Evolutionary conservation across 768 basidiomycete genomes (phyloP), one percentile per base, ranked within the genome.

Genomic region (Boletus bicolor): DNA sequence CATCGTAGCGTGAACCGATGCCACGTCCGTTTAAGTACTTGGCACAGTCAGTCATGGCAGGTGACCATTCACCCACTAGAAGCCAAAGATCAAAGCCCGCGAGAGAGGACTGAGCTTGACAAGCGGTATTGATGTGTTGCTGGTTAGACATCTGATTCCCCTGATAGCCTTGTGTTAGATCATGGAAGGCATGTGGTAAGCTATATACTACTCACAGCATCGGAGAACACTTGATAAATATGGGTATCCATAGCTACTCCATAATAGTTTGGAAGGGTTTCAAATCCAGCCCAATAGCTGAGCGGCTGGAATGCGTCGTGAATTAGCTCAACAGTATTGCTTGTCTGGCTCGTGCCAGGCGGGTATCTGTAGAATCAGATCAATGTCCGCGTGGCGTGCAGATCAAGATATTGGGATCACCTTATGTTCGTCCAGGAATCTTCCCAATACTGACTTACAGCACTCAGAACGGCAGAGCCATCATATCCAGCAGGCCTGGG

Each of bases 41-140:
- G 44, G 72, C 72, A 60, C 90, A 91, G 64, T 91, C 91, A 7
- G 82, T 92, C 49, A 79, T 73, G 2, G 87, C 88, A 3, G 89
- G 81, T 1, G 88, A 84, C 86, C 90, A 97, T 74, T 97, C 93
- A 41, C 93, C 93, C 26, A 93, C 91, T 43, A 93, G 77, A 15
- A 83, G 78, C 93, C 91, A 93, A 28, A 94, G 79, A 38, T 82
- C 77, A 61, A 83, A 85, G 19, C 65, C 61, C 0, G 79, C 66
- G 7, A 92, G 76, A 0, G 73, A 63, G 10, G 75, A 71, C 12
- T 72, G 76, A 37, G 73, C 68, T 47, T 60, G 59, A 63, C 91
- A 93, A 5, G 85, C 87, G 3, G 77, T 65, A 46, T 71, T 58
- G 39, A 91, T 87, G 62, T 91, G 89, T 49, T 85, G 70, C 28